A percentile compares a stretch with the other conserved stretches of the same genome.
Evolutionary conservation across 768 basidiomycete genomes (phyloP).

Genomic region (Suillus plorans): DNA sequence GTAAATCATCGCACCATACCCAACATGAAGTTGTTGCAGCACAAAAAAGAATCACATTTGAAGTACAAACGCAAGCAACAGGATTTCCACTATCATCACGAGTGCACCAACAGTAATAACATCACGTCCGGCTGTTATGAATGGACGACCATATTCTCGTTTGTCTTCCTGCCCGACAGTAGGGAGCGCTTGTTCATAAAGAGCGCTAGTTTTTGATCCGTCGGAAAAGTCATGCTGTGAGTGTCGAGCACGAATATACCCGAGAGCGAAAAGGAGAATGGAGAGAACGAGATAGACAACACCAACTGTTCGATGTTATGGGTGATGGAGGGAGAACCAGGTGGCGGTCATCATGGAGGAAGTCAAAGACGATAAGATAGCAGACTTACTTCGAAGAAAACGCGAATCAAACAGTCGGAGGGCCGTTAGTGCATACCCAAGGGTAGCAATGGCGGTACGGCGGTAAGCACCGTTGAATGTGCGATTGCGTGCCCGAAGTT

Average conservation of each 20-base stretch:
- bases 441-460: constrained; percentile 69
- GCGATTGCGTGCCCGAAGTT: constrained; percentile 75
- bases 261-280: constrained; percentile 52
- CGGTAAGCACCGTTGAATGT: constrained; percentile 85
- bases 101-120: constrained; percentile 58
- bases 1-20: constrained; percentile 11
- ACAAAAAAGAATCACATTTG: constrained; percentile 27
- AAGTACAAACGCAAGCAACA: constrained; percentile 62
- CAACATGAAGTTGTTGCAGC: neutral
- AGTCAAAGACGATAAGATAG: neutral
- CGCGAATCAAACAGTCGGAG: constrained; percentile 75
- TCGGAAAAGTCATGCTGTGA: constrained; percentile 81
- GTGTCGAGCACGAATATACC: constrained; percentile 62
- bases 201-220: constrained; percentile 26
- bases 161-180: constrained; percentile 62
- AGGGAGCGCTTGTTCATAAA: constrained; percentile 40
- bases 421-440: constrained; percentile 73
- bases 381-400: constrained; percentile 67
- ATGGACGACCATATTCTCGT: constrained; percentile 73
- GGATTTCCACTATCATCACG: constrained; percentile 65
- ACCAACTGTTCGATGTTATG: constrained; percentile 40
- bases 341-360: constrained; percentile 1
- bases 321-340: constrained; percentile 31
- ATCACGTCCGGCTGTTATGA: constrained; percentile 79
- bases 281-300: constrained; percentile 66